Evolutionary conservation across 306 rosid genomes (phyloP).

Genomic region (Trifolium pratense): DNA sequence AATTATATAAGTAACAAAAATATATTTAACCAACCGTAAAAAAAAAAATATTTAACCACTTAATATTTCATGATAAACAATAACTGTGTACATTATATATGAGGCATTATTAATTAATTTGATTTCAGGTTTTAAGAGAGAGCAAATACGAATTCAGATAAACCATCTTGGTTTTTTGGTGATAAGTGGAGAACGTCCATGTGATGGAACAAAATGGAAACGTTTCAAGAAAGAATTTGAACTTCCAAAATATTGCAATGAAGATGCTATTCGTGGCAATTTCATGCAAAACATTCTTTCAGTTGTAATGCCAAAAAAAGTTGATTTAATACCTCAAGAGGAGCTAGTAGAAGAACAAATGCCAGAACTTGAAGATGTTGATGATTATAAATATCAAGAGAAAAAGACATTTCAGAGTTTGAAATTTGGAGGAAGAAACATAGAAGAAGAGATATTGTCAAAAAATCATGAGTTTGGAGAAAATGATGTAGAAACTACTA

Average conservation of each 20-base stretch:
- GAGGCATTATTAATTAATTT: too few relatives aligned
- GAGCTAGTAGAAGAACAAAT: constrained; percentile 1
- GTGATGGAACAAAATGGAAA: constrained; percentile 45
- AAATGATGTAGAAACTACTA: constrained; percentile 38
- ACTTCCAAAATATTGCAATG: constrained; percentile 41
- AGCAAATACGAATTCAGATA: constrained; percentile 48
- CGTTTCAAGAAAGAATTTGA: constrained; percentile 54
- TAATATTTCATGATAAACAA: too few relatives aligned
- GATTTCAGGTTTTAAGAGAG: constrained; percentile 51
- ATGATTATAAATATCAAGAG: constrained; percentile 7
- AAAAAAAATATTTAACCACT: too few relatives aligned
- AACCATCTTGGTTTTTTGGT: constrained; percentile 50
- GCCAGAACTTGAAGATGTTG: constrained; percentile 7
- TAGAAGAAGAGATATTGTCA: not conserved
- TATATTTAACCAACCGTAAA: too few relatives aligned
- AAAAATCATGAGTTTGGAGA: not conserved
- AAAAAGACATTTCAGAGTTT: not conserved
- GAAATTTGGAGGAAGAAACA: not conserved
- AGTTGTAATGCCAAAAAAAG: constrained; percentile 46
- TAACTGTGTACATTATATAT: not conserved
- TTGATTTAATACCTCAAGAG: not conserved
- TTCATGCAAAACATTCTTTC: constrained; percentile 45
- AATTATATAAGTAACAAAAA: too few relatives aligned
- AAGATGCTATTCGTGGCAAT: constrained; percentile 43
- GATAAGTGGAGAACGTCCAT: constrained; percentile 44